Evolutionary conservation across 1,139 yeast genomes (phyloP), one percentile per base, ranked within the genome.

Genomic region (Blastobotrys aristatus): DNA sequence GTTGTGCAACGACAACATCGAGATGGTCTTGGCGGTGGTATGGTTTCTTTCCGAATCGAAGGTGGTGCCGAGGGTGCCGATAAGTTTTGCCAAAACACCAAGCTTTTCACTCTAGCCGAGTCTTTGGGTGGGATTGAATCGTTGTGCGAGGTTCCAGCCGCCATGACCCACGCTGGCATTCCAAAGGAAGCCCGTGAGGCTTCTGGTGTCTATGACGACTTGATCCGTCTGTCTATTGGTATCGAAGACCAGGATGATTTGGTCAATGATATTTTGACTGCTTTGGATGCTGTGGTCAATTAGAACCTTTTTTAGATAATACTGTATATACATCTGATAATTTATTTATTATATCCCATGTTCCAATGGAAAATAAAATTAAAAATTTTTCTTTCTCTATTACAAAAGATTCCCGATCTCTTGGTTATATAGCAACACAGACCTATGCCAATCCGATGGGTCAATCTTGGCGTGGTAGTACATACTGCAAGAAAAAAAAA

Each of bases 81-180:
- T 53, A 72, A 73, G 56, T 84, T 87, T 73, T 79, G 92, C 53
- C 80, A 86, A 44, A 64, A 80, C 43, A 84, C 95, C 56, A 79
- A 82, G 69, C 68, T 85, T 55, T 87, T 87, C 74, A 82, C 94
- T 22, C 75, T 87, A 62, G 96, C 96, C 52, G 95, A 87, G 71
- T 85, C 95, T 30, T 77, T 87, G 52, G 96, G 96, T 58, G 96
- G 96, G 59, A 82, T 87, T 57, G 96, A 88, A 71, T 82, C 92
- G 21, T 75, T 87, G 64, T 72, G 85, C 56, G 95, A 87, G 70
- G 92, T 87, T 45, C 96, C 96, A 46, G 95, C 96, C 49, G 80
- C 82, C 48, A 87, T 87, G 95, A 87, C 96, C 58, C 96, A 87
- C 62, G 94, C 94, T 49, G 95, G 95, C 64, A 86, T 88, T 67